Percentiles rank a stretch among this genome's conserved stretches.
Conservation (phyloP, 108 stramenopile genomes). For the Pseudonitzschia pungens region DNA sequence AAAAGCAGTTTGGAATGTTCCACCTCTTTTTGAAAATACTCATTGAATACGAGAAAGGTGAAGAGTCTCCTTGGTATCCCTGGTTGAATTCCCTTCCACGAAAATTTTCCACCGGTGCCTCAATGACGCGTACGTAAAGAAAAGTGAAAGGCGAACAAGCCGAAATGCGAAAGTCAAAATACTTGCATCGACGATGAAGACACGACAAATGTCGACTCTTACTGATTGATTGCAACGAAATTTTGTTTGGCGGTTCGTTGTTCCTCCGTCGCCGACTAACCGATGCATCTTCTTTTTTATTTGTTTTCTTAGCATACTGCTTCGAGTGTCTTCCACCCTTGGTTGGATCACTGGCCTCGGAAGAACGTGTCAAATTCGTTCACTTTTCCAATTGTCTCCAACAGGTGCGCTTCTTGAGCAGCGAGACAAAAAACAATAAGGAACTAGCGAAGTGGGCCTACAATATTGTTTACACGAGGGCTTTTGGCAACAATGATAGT, state of each 20-base stretch:
- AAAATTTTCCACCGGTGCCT: conserved; percentile 43
- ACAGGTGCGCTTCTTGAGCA: conserved; percentile 14
- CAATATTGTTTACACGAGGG: conserved; percentile 52
- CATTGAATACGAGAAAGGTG: conserved; percentile 50
- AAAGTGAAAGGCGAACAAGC: neutral
- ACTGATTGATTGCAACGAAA: neutral
- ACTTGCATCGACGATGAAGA: neutral
- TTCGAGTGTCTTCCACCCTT: conserved; percentile 24
- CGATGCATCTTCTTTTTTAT: neutral
- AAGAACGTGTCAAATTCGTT: conserved; percentile 28
- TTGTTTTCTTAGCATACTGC: conserved; percentile 7
- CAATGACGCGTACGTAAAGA: conserved; percentile 34
- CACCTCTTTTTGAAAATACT: conserved; percentile 55
- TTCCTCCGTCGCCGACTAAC: neutral
- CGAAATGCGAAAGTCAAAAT: neutral
- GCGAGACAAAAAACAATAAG: conserved; percentile 43
- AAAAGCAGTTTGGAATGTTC: conserved; percentile 23
- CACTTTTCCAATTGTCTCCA: conserved; percentile 14
- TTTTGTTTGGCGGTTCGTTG: neutral
- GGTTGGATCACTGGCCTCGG: neutral
- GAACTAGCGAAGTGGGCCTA: conserved; percentile 52
- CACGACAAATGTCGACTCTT: neutral
- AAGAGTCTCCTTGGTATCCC: conserved; percentile 47
- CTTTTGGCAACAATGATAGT: conserved; percentile 29
- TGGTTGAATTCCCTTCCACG: conserved; percentile 55